phyloP scores from a whole-genome alignment of 2,329 filamentous ascomycete species.

The Nemania bipapillata region DNA sequence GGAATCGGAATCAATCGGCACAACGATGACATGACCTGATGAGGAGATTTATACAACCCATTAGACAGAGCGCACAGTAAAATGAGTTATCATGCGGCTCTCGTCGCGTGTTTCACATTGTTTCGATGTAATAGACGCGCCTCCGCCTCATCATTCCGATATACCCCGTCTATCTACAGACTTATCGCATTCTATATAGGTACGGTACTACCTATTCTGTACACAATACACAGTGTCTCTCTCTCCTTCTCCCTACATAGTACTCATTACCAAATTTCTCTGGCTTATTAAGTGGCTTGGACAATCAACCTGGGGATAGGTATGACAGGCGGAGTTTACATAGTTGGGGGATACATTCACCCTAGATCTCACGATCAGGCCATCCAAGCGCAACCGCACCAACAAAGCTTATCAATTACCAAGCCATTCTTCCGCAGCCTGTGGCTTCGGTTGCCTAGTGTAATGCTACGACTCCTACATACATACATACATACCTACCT shows the following conservation, averaged over 20 bases:
- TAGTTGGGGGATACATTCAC: slow-evolving; percentile 1
- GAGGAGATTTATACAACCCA: neutral
- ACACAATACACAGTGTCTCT: neutral
- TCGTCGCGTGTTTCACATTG: slow-evolving; percentile 5
- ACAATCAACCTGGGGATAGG: neutral
- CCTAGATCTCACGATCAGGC: slow-evolving; percentile 15
- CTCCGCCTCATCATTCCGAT: neutral
- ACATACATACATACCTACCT: no score
- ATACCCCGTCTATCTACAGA: neutral
- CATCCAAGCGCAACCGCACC: neutral
- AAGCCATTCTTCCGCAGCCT: slow-evolving; percentile 2
- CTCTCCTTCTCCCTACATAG: neutral
- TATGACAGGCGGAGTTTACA: neutral
- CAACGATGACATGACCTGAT: slow-evolving; percentile 1
- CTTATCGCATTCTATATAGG: no score
- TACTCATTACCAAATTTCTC: neutral
- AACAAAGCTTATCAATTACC: slow-evolving; percentile 3
- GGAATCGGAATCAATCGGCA: slow-evolving; percentile 1
- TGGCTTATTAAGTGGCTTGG: neutral
- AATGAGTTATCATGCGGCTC: neutral
- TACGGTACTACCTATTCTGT: no score
- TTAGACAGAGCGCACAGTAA: neutral
- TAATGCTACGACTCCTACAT: no score
- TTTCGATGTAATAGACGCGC: neutral
- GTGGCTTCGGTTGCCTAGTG: neutral